These are phyloP conservation scores for Ceratobasidium sp. DNA, from an alignment of 1,284 basidiomycete species.

Conservation along the genomic window DNA sequence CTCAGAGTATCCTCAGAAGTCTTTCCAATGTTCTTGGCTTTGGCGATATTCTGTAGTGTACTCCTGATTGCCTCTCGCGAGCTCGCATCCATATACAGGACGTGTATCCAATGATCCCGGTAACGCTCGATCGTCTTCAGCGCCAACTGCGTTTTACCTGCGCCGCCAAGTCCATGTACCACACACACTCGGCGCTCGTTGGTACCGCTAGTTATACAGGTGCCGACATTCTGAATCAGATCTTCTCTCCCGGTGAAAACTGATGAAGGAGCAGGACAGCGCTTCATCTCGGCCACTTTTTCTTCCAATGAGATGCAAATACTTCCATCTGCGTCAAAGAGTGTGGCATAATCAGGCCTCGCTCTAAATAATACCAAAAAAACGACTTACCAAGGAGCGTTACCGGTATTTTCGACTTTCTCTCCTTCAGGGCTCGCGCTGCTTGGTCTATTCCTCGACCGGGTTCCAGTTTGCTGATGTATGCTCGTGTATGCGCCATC, in stretches of 20 bases:
- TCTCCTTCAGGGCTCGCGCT: neutral
- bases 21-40: neutral
- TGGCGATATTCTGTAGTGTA: neutral
- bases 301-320: neutral
- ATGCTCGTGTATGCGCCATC: neutral
- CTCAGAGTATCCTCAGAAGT: neutral
- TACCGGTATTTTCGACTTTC: neutral
- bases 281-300: neutral
- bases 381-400: neutral
- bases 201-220: neutral
- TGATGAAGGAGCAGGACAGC: neutral
- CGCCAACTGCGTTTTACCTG: conserved; percentile 6
- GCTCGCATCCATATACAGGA: conserved; percentile 6
- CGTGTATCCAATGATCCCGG: neutral
- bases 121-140: conserved; percentile 2
- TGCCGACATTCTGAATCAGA: neutral
- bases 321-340: too few relatives aligned
- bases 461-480: neutral
- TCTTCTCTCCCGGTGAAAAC: neutral
- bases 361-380: too few relatives aligned
- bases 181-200: conserved; percentile 1
- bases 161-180: conserved; percentile 9
- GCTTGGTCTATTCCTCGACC: neutral
- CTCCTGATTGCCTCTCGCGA: neutral
- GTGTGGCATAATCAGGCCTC: too few relatives aligned